Conservation (phyloP, 2,329 filamentous ascomycete species). For the Aureobasidium namibiae region DNA sequence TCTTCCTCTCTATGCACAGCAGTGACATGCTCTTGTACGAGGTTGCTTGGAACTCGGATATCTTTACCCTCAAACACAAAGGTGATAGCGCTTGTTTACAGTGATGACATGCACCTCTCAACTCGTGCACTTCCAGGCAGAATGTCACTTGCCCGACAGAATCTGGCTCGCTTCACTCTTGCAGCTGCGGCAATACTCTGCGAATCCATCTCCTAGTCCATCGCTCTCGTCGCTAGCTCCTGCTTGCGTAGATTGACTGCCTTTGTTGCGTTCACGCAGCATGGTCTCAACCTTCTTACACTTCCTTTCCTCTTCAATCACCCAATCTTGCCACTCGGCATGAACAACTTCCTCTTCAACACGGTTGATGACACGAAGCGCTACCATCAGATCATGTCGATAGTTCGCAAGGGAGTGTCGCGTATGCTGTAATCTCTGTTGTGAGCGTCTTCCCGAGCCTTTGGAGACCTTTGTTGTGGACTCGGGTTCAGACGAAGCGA, state of each 20-base stretch:
- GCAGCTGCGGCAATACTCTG: constrained; percentile 57
- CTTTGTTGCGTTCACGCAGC: constrained; percentile 30
- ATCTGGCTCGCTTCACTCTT: constrained; percentile 27
- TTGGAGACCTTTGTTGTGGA: not conserved
- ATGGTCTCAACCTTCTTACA: constrained; percentile 57
- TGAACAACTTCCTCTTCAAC: constrained; percentile 79
- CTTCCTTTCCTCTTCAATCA: constrained; percentile 65
- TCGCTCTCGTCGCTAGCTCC: constrained; percentile 27
- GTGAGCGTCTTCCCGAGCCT: constrained; percentile 13
- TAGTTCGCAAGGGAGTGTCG: constrained; percentile 76
- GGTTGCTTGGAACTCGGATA: not conserved
- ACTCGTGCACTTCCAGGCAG: not conserved
- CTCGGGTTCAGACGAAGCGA: constrained; percentile 13
- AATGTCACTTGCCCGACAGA: not conserved
- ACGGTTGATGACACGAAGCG: constrained; percentile 80
- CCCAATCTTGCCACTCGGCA: constrained; percentile 91
- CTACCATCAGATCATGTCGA: constrained; percentile 82
- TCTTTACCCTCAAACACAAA: not conserved
- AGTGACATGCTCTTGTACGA: constrained; percentile 2
- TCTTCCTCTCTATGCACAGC: not conserved
- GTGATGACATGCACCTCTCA: not conserved
- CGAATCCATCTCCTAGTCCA: constrained; percentile 45
- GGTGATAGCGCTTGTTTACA: not conserved
- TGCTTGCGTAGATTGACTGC: constrained; percentile 16
- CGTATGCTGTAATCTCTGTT: constrained; percentile 60